A percentile compares a stretch with the other conserved stretches of the same genome.
phyloP scores from a whole-genome alignment of 1,284 basidiomycete genomes.

The Thelephora terrestris region DNA sequence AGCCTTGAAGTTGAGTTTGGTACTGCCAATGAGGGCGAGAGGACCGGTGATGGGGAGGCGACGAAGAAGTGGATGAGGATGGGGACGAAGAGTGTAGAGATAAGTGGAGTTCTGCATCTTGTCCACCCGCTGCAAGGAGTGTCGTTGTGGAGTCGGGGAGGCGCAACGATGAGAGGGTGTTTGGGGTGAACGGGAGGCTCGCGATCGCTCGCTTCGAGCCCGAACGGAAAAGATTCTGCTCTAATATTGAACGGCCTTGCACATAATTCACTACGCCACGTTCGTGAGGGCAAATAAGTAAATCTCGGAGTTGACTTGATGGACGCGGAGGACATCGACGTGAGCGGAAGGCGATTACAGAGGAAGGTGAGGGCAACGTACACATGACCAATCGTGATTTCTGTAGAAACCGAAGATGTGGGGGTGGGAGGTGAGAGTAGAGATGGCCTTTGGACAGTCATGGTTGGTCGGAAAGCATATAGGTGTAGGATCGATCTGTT shows the following conservation, averaged over 20 bases:
- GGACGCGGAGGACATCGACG: not conserved
- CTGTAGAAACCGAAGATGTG: constrained; percentile 32
- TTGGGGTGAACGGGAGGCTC: constrained; percentile 51
- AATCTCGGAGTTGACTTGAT: constrained; percentile 62
- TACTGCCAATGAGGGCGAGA: constrained; percentile 13
- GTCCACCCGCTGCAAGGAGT: constrained; percentile 76
- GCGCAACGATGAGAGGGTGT: constrained; percentile 56
- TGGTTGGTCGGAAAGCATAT: constrained; percentile 16
- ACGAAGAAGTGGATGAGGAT: constrained; percentile 16
- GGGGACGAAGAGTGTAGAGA: constrained; percentile 36
- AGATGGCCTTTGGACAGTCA: constrained; percentile 35
- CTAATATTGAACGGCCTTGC: constrained; percentile 44
- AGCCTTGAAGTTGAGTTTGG: constrained; percentile 26
- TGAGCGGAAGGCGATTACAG: constrained; percentile 1
- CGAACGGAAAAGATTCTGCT: constrained; percentile 41
- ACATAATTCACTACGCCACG: constrained; percentile 62
- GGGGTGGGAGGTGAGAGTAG: constrained; percentile 37
- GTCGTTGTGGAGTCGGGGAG: constrained; percentile 43
- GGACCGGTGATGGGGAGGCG: constrained; percentile 9
- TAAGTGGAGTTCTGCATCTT: constrained; percentile 70
- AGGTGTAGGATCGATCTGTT: too few species aligned
- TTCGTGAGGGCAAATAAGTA: constrained; percentile 63
- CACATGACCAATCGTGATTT: constrained; percentile 61
- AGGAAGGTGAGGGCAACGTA: constrained; percentile 28
- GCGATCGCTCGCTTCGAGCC: constrained; percentile 43